phyloP scores from a whole-genome alignment of 2,329 filamentous ascomycete genomes.

The Aureobasidium sp. region DNA sequence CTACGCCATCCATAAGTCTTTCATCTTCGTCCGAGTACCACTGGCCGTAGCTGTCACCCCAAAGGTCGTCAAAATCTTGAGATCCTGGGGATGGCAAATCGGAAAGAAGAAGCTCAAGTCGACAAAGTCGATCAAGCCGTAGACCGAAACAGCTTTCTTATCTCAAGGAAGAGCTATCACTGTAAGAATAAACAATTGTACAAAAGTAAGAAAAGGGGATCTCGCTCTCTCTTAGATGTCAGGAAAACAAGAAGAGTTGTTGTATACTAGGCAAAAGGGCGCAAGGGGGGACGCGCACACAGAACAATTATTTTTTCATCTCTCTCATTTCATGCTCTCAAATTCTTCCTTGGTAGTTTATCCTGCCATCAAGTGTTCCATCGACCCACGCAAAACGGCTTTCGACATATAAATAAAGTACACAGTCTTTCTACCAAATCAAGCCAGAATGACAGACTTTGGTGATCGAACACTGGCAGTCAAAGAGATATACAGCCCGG shows the following conservation, averaged over 20 bases:
- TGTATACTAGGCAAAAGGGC: not conserved
- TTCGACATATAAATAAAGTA: too few species aligned
- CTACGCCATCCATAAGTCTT: slow-evolving; percentile 95
- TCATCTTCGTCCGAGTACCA: slow-evolving; percentile 93
- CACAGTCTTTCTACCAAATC: too few species aligned
- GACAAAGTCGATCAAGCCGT: not conserved
- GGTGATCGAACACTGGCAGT: too few species aligned
- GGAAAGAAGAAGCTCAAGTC: slow-evolving; percentile 56
- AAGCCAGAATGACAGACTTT: too few species aligned
- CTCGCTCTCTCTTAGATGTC: not conserved
- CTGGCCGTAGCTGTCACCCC: slow-evolving; percentile 83
- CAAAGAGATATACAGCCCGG: too few species aligned
- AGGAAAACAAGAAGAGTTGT: not conserved
- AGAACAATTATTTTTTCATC: not conserved
- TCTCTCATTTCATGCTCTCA: not conserved
- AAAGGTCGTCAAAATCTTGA: slow-evolving; percentile 82
- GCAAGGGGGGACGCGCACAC: not conserved
- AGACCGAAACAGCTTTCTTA: not conserved
- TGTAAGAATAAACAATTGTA: not conserved
- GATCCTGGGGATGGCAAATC: slow-evolving; percentile 91
- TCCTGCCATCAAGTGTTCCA: too few species aligned
- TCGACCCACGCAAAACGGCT: too few species aligned
- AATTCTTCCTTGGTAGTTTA: too few species aligned
- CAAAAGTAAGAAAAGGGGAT: not conserved
- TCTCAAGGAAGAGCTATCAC: not conserved